Evolutionary conservation across 192 early-diverging fungal genomes (phyloP).

Genomic region (Kickxella alabastrina): DNA sequence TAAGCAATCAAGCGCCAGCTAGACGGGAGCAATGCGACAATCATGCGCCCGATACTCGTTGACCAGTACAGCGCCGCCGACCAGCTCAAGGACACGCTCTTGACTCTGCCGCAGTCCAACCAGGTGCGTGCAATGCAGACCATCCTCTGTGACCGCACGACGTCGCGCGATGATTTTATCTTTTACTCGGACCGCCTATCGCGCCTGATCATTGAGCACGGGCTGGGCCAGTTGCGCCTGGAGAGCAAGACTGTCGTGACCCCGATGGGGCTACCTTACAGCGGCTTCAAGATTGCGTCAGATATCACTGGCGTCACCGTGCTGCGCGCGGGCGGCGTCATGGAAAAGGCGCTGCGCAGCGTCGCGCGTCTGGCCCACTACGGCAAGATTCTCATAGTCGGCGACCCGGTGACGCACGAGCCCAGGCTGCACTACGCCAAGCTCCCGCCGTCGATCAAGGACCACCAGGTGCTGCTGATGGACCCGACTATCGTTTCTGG

Average conservation of each 20-base stretch:
- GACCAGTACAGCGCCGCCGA: conserved; percentile 15
- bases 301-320: conserved; percentile 72
- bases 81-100: conserved; percentile 21
- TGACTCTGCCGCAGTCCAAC: conserved; percentile 49
- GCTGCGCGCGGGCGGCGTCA: conserved; percentile 82
- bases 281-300: conserved; percentile 42
- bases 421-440: conserved; percentile 86
- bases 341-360: conserved; percentile 81
- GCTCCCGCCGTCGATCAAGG: conserved; percentile 62
- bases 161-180: conserved; percentile 79
- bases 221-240: conserved; percentile 61
- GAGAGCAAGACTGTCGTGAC: conserved; percentile 52
- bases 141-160: conserved; percentile 68
- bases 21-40: conserved; percentile 56
- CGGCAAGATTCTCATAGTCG: conserved; percentile 90
- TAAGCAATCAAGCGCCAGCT: conserved; percentile 86
- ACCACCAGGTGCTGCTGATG: conserved; percentile 68
- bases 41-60: conserved; percentile 39
- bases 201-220: conserved; percentile 77
- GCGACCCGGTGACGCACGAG: conserved; percentile 72
- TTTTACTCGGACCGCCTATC: conserved; percentile 90
- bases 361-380: conserved; percentile 77
- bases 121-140: conserved; percentile 72
- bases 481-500: conserved; percentile 91
- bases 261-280: conserved; percentile 56